Evolutionary conservation across 176 grass and related monocot species (phyloP), one percentile per base, ranked within the genome.

Genomic region (Carex pumila): DNA sequence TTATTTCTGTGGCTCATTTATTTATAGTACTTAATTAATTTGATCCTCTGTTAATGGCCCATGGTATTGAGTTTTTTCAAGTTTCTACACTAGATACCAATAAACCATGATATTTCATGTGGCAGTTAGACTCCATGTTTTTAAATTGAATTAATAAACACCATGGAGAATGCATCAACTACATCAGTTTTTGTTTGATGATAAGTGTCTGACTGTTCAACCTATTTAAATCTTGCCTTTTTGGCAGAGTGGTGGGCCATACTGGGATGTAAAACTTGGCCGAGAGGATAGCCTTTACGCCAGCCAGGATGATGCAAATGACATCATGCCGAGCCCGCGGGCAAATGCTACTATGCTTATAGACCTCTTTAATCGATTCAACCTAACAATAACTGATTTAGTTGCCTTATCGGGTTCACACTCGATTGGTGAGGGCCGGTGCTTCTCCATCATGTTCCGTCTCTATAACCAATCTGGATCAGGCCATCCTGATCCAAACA

Each of bases 401-500:
- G 93, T 95, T 53, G 96, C 91, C 45, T 91, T 99, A 64, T 99
- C 96, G 14, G 93, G 96, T 15, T 94, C 93, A 9, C 93, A 99
- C 91, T 89, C 93, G 65, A 85, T 99, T 67, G 96, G 96, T 37
- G 71, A 89, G 61, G 96, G 72, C 52, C 93, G 93, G 74, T 95
- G 96, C 91, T 99, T 95, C 88, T 95, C 93, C 62, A 90, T 99
- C 80, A 66, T 92, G 22, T 95, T 94, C 88, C 88, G 93, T 55
- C 96, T 94, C 91, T 99, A 99, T 83, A 94, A 99, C 88, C 96
- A 95, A 85, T 99, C 91, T 0, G 93, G 93, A 39, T 89, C 96
- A 3, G 96, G 88, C 31, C 76, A 21, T 4, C 96, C 96, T 15
- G 96, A 99, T 88, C 91, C 92, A 5, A 79, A 93, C 89, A 95